Conservation (phyloP, 352 stramenopile species). For the Globisporangium recalcitrans region DNA sequence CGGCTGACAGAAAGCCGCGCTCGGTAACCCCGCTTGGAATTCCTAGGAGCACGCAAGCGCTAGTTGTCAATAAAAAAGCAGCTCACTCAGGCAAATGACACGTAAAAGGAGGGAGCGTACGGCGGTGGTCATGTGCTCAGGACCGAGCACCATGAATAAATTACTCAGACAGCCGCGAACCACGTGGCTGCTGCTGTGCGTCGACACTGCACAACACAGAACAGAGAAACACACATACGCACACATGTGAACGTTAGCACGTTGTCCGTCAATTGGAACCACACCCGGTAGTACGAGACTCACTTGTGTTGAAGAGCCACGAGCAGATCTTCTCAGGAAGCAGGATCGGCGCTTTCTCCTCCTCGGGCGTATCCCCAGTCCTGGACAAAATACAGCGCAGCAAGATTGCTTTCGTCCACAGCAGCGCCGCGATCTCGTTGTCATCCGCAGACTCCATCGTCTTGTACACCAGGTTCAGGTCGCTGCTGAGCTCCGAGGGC, state of each 20-base stretch:
- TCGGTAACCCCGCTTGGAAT: conserved; percentile 43
- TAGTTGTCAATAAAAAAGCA: background rate
- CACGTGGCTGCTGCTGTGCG: conserved; percentile 59
- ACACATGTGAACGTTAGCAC: too few species aligned
- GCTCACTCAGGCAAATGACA: background rate
- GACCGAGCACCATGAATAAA: conserved; percentile 41
- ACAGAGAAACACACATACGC: background rate
- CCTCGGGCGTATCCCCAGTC: background rate
- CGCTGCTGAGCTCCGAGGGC: conserved; percentile 40
- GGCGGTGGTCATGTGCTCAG: conserved; percentile 2
- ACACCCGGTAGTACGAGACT: conserved; percentile 8
- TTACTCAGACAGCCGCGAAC: conserved; percentile 71
- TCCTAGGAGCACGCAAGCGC: conserved; percentile 14
- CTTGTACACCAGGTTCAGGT: conserved; percentile 55
- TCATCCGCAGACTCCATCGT: conserved; percentile 51
- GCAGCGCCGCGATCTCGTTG: conserved; percentile 44
- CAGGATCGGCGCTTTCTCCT: conserved; percentile 9
- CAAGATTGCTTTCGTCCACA: conserved; percentile 76
- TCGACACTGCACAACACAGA: conserved; percentile 58
- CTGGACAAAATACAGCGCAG: conserved; percentile 42
- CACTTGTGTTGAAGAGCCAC: conserved; percentile 82
- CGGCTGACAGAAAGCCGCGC: conserved; percentile 42
- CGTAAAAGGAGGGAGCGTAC: conserved; percentile 7
- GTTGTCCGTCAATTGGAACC: too few species aligned
- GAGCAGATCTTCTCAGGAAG: conserved; percentile 55